Percentiles rank a stretch among this genome's conserved stretches.
Evolutionary conservation across 176 grass and related monocot genomes (phyloP).

Genomic region (Elaeis guineensis): DNA sequence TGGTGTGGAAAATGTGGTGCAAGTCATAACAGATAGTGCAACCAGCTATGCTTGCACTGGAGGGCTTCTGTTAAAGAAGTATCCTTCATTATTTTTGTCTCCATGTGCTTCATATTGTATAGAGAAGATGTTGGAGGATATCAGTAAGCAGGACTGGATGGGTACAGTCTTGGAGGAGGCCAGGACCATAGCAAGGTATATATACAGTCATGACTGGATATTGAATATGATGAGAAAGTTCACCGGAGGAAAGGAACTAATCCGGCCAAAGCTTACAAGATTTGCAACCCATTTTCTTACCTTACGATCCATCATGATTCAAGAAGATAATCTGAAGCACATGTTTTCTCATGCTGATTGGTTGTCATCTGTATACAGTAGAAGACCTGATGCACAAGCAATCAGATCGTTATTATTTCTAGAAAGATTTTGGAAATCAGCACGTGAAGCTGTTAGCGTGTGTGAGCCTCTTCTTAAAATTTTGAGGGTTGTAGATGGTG

Average conservation of each 20-base stretch:
- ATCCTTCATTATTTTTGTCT: slow-evolving; percentile 23
- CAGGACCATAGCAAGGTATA: slow-evolving; percentile 8
- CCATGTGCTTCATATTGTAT: slow-evolving; percentile 17
- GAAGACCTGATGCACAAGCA: slow-evolving; percentile 8
- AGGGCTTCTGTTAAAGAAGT: slow-evolving; percentile 15
- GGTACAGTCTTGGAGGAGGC: slow-evolving; percentile 9
- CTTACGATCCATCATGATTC: slow-evolving; percentile 10
- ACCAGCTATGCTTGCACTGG: slow-evolving; percentile 6
- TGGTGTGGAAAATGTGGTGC: slow-evolving; percentile 18
- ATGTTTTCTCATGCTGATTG: slow-evolving; percentile 19
- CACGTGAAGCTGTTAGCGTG: slow-evolving; percentile 14
- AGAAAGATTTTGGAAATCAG: slow-evolving; percentile 19
- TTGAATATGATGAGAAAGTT: slow-evolving; percentile 9
- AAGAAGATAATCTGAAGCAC: slow-evolving; percentile 21
- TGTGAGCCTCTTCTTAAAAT: slow-evolving; percentile 22
- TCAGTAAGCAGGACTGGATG: slow-evolving; percentile 15
- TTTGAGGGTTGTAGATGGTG: slow-evolving; percentile 22
- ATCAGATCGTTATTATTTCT: slow-evolving; percentile 15
- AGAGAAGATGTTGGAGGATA: slow-evolving; percentile 27
- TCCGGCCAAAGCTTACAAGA: slow-evolving; percentile 9
- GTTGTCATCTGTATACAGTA: slow-evolving; percentile 6
- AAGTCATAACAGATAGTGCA: slow-evolving; percentile 16
- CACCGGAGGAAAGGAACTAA: slow-evolving; percentile 4
- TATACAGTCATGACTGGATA: slow-evolving; percentile 14
- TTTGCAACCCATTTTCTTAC: slow-evolving; percentile 17